Evolutionary conservation across 2,329 filamentous ascomycete genomes (phyloP).

Genomic region (Alternaria brassicae): DNA sequence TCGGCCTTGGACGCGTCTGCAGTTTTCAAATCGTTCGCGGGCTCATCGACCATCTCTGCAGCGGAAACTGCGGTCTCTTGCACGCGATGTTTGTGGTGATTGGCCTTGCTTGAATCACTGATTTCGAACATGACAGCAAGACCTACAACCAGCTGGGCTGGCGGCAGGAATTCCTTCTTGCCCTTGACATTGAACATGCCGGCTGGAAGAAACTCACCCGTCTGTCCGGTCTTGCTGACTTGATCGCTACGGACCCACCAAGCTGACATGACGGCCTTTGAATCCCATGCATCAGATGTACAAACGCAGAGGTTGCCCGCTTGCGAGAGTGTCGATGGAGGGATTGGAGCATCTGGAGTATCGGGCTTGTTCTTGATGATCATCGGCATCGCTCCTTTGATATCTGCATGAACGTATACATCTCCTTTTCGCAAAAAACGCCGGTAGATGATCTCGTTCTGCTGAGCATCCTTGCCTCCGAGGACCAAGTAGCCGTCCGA

Average conservation of each 20-base stretch:
- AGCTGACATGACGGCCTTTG: slow-evolving; percentile 91
- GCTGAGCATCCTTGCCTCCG: slow-evolving; percentile 84
- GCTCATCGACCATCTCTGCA: slow-evolving; percentile 30
- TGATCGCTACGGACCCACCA: slow-evolving; percentile 95
- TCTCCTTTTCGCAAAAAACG: slow-evolving; percentile 87
- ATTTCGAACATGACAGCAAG: slow-evolving; percentile 88
- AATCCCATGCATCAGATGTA: slow-evolving; percentile 91
- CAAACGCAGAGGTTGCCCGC: slow-evolving; percentile 85
- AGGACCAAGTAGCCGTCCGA: slow-evolving; percentile 94
- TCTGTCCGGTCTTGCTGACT: slow-evolving; percentile 82
- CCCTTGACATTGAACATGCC: slow-evolving; percentile 84
- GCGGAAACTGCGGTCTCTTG: slow-evolving; percentile 48
- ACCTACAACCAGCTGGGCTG: slow-evolving; percentile 84
- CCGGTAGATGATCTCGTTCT: slow-evolving; percentile 91
- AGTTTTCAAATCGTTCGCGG: slow-evolving; percentile 20
- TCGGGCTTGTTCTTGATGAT: slow-evolving; percentile 87
- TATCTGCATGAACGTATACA: slow-evolving; percentile 88
- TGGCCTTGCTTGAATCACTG: slow-evolving; percentile 83
- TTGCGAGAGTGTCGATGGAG: slow-evolving; percentile 88
- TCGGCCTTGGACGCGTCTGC: slow-evolving; percentile 31
- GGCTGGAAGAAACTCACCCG: slow-evolving; percentile 78
- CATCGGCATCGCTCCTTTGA: slow-evolving; percentile 82
- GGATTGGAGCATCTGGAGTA: slow-evolving; percentile 82
- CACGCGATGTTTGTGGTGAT: slow-evolving; percentile 77
- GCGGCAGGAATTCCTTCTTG: slow-evolving; percentile 89